Conservation (phyloP, 495 filamentous ascomycete genomes). For the Hypoxylon fragiforme region DNA sequence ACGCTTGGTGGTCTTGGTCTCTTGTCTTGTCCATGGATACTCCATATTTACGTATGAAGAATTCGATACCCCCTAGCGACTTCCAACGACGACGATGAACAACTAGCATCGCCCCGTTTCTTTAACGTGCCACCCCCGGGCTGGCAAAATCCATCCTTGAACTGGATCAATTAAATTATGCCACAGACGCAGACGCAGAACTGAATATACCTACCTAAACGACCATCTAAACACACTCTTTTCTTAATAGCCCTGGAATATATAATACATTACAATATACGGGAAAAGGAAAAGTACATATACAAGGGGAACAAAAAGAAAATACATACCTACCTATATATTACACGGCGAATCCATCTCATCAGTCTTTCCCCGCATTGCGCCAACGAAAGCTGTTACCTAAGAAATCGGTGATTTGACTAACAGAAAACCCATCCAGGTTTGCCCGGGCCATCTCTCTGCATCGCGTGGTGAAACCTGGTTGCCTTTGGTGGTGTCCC, state of each 20-base stretch:
- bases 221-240: conserved; percentile 1
- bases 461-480: conserved; percentile 27
- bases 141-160: conserved; percentile 15
- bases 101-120: conserved; percentile 10
- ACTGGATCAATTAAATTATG: conserved; percentile 5
- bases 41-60: conserved; percentile 27
- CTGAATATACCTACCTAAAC: no score
- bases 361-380: conserved; percentile 50
- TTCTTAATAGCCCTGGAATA: conserved; percentile 8
- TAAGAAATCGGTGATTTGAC: conserved; percentile 51
- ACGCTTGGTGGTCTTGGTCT: conserved; percentile 24
- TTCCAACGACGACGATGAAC: conserved; percentile 9
- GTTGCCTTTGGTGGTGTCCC: conserved; percentile 5
- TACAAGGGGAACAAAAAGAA: background rate
- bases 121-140: conserved; percentile 3
- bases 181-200: background rate
- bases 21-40: conserved; percentile 13
- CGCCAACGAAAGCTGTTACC: conserved; percentile 49
- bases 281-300: background rate
- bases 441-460: conserved; percentile 7
- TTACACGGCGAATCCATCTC: conserved; percentile 32
- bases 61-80: conserved; percentile 1
- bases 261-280: background rate
- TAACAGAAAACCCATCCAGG: conserved; percentile 50
- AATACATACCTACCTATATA: background rate